Conservation (phyloP, 106 monocot genomes). For the Agapanthus africanus region DNA sequence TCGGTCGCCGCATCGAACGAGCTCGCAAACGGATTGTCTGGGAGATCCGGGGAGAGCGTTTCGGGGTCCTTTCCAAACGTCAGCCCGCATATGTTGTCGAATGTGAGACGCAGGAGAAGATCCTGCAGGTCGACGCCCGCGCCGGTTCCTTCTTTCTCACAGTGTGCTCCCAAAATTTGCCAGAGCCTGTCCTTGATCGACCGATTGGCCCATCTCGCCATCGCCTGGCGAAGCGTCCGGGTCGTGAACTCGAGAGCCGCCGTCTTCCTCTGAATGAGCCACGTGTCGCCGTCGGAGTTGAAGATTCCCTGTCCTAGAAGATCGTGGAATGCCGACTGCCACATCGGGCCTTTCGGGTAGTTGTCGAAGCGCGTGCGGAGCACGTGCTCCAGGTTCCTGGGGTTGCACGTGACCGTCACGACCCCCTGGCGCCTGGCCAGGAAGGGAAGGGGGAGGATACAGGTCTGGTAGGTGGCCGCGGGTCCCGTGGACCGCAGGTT, state of each 20-base stretch:
- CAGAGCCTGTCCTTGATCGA: slow-evolving; percentile 55
- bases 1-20: slow-evolving; percentile 79
- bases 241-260: slow-evolving; percentile 94
- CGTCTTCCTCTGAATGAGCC: slow-evolving; percentile 84
- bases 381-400: slow-evolving; percentile 77
- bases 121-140: slow-evolving; percentile 63
- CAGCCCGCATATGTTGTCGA: slow-evolving; percentile 88
- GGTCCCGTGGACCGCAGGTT: slow-evolving; percentile 49
- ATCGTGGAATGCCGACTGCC: slow-evolving; percentile 80
- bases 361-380: slow-evolving; percentile 76
- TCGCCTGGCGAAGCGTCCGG: slow-evolving; percentile 73
- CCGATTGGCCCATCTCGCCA: slow-evolving; percentile 70
- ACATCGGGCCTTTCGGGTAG: slow-evolving; percentile 83
- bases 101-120: slow-evolving; percentile 78
- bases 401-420: slow-evolving; percentile 78
- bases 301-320: slow-evolving; percentile 82
- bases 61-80: slow-evolving; percentile 86
- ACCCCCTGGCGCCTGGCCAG: slow-evolving; percentile 58
- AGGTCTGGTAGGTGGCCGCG: slow-evolving; percentile 78
- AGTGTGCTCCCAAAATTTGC: slow-evolving; percentile 48
- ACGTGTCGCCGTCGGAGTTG: slow-evolving; percentile 83
- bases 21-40: slow-evolving; percentile 64
- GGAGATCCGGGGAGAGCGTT: slow-evolving; percentile 65
- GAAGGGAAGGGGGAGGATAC: slow-evolving; percentile 59
- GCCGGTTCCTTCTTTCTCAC: not conserved